Conservation (phyloP, 192 early-diverging fungal genomes). For the Gaertneriomyces sp. region DNA sequence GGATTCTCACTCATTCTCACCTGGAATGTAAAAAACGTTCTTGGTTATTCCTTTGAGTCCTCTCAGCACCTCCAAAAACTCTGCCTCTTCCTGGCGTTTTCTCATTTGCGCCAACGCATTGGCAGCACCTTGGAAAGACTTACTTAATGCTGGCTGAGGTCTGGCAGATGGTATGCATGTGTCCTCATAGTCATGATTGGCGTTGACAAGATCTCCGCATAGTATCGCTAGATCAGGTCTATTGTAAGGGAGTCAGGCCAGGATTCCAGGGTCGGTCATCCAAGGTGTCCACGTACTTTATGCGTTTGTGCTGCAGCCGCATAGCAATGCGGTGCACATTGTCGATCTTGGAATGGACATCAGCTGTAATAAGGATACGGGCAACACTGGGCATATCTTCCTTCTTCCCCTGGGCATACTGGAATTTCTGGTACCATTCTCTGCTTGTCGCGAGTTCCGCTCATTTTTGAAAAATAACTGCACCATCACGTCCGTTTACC, state of each 20-base stretch:
- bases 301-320: constrained; percentile 11
- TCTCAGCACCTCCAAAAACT: constrained; percentile 15
- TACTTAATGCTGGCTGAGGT: neutral
- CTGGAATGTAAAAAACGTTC: constrained; percentile 25
- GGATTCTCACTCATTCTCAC: constrained; percentile 1
- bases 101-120: constrained; percentile 10
- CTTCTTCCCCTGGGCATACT: too few relatives aligned
- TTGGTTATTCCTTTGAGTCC: constrained; percentile 1
- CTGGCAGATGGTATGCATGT: constrained; percentile 1
- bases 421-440: too few relatives aligned
- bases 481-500: too few relatives aligned
- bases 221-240: constrained; percentile 25
- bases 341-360: constrained; percentile 30
- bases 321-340: constrained; percentile 25
- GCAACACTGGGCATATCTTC: neutral
- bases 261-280: neutral
- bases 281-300: constrained; percentile 17
- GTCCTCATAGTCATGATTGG: constrained; percentile 17
- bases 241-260: neutral
- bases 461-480: too few relatives aligned
- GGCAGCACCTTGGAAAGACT: constrained; percentile 7
- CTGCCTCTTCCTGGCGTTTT: constrained; percentile 18
- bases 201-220: constrained; percentile 27
- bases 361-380: constrained; percentile 17
- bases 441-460: too few relatives aligned